A percentile compares a stretch with the other conserved stretches of the same genome.
Conservation (phyloP, 371 early-diverging fungal genomes). For the Rhizopus microsporus region DNA sequence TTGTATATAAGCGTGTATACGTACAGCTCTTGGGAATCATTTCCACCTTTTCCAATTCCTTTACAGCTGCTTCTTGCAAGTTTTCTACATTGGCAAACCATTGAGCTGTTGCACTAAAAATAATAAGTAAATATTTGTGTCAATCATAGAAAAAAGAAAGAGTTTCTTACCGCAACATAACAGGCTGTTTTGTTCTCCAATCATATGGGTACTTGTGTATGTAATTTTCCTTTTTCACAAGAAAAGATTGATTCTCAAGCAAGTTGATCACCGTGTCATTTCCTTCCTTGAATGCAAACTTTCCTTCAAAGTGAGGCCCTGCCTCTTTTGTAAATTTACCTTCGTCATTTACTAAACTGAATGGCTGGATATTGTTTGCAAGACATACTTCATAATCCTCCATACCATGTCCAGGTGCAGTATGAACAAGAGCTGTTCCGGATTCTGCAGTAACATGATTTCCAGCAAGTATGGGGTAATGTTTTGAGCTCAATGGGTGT, state of each 20-base stretch:
- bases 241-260: conserved; percentile 38
- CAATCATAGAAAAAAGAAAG: background rate
- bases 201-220: conserved; percentile 89
- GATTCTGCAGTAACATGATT: conserved; percentile 80
- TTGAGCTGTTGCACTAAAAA: conserved; percentile 73
- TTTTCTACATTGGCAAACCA: conserved; percentile 84
- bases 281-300: conserved; percentile 66
- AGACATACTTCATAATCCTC: conserved; percentile 88
- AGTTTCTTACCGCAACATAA: conserved; percentile 62
- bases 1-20: conserved; percentile 4
- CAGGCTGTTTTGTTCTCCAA: conserved; percentile 90
- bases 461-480: conserved; percentile 62
- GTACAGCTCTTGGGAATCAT: conserved; percentile 68
- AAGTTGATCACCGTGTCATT: conserved; percentile 60
- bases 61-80: conserved; percentile 61
- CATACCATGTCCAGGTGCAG: conserved; percentile 95
- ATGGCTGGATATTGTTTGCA: conserved; percentile 56
- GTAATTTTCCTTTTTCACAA: conserved; percentile 52
- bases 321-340: conserved; percentile 81
- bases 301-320: conserved; percentile 62
- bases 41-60: conserved; percentile 55
- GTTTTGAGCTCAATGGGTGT: conserved; percentile 63
- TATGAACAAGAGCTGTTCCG: conserved; percentile 93
- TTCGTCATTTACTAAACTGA: conserved; percentile 76
- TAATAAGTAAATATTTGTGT: background rate